A percentile compares a stretch with the other conserved stretches of the same genome.
These are phyloP conservation scores for Herpomyces periplanetae DNA, from an alignment of 2,329 filamentous ascomycete species.

Conservation along the genomic window DNA sequence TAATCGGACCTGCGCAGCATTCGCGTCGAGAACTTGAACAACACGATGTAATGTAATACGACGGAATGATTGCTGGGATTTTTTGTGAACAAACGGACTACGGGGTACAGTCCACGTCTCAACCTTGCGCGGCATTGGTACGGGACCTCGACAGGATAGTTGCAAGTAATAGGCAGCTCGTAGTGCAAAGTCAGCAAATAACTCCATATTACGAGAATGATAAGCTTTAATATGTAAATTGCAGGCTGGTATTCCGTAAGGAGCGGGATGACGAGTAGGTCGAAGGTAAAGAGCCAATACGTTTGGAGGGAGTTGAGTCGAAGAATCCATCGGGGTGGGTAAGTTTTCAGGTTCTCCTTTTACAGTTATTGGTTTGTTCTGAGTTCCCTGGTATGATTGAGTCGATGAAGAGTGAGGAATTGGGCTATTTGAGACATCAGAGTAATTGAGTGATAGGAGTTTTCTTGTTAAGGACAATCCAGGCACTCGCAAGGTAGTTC, in stretches of 20 bases:
- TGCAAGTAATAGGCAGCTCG: conserved; percentile 77
- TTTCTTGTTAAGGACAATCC: no score
- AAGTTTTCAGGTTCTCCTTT: no score
- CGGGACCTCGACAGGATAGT: conserved; percentile 44
- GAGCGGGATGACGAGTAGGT: conserved; percentile 31
- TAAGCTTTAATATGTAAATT: conserved; percentile 78
- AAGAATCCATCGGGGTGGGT: no score
- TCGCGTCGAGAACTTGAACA: conserved; percentile 68
- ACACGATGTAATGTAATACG: conserved; percentile 45
- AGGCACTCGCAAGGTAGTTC: no score
- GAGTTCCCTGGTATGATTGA: no score
- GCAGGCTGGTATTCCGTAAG: conserved; percentile 44
- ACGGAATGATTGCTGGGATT: conserved; percentile 91
- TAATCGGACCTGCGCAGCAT: conserved; percentile 50
- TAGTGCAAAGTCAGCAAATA: conserved; percentile 74
- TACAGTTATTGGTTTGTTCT: no score
- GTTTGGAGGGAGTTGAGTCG: conserved; percentile 27
- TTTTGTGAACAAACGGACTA: conserved; percentile 76
- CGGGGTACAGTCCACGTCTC: conserved; percentile 82
- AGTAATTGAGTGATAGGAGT: no score
- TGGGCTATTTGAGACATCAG: no score
- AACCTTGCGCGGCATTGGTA: conserved; percentile 45
- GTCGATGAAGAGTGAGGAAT: no score
- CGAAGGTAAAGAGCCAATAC: conserved; percentile 56
- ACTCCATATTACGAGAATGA: conserved; percentile 54